These are phyloP conservation scores for Balansia obtecta DNA, from an alignment of 2,329 filamentous ascomycete genomes.

Conservation along the genomic window DNA sequence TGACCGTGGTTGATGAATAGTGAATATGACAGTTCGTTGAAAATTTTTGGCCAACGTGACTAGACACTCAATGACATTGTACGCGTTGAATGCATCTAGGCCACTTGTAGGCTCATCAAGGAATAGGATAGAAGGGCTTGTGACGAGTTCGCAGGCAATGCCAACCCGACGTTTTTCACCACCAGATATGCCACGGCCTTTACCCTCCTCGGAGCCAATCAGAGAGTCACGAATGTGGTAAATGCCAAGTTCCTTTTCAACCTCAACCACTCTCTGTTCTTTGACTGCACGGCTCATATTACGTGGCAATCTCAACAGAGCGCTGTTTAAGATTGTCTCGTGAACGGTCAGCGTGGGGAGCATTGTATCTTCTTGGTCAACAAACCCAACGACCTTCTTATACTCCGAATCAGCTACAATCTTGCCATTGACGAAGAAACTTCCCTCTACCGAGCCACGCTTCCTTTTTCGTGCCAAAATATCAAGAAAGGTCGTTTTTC, in stretches of 20 bases:
- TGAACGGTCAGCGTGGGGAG: constrained; percentile 91
- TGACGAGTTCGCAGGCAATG: constrained; percentile 95
- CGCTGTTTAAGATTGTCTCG: constrained; percentile 92
- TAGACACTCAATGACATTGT: constrained; percentile 93
- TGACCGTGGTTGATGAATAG: constrained; percentile 93
- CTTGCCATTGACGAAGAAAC: constrained; percentile 90
- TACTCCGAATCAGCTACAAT: constrained; percentile 76
- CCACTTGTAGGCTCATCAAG: constrained; percentile 95
- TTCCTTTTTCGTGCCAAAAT: constrained; percentile 97
- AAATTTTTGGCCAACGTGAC: constrained; percentile 93
- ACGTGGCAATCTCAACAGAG: constrained; percentile 77
- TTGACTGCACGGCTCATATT: constrained; percentile 85
- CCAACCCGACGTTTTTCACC: constrained; percentile 93
- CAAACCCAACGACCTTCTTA: constrained; percentile 86
- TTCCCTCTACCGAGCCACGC: constrained; percentile 61
- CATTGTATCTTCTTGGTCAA: constrained; percentile 97
- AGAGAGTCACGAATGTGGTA: constrained; percentile 87
- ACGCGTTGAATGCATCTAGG: constrained; percentile 91
- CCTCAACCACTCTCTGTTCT: constrained; percentile 80
- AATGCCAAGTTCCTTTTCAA: constrained; percentile 92
- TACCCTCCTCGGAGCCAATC: constrained; percentile 92
- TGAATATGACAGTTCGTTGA: constrained; percentile 94
- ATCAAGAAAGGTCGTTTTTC: constrained; percentile 94
- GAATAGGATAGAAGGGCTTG: constrained; percentile 92
- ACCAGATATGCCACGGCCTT: constrained; percentile 87